These are phyloP conservation scores for Vitis hybrid DNA, from an alignment of 177 flowering plant species.

Conservation along the genomic window DNA sequence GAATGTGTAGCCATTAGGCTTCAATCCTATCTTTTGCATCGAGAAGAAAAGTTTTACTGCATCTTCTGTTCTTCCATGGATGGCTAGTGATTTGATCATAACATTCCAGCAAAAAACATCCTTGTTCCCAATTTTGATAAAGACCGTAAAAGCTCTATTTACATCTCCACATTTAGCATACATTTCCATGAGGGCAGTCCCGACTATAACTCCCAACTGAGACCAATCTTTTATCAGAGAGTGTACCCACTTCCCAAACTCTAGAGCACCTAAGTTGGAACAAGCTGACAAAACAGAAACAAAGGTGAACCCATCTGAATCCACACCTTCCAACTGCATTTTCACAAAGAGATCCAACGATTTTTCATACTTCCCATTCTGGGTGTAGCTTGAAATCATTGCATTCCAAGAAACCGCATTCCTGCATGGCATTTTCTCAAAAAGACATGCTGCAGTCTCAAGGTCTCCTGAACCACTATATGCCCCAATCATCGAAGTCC, in stretches of 20 bases:
- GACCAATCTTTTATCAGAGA: conserved; percentile 32
- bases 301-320: conserved; percentile 33
- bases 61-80: conserved; percentile 23
- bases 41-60: conserved; percentile 33
- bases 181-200: conserved; percentile 48
- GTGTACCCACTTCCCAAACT: conserved; percentile 40
- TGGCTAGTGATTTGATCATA: conserved; percentile 44
- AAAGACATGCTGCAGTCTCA: conserved; percentile 22
- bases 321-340: conserved; percentile 30
- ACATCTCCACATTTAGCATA: conserved; percentile 56
- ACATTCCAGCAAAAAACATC: conserved; percentile 53
- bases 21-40: conserved; percentile 30
- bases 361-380: conserved; percentile 25
- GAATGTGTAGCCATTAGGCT: conserved; percentile 41
- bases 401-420: conserved; percentile 54
- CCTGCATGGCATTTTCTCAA: conserved; percentile 38
- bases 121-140: conserved; percentile 34
- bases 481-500: conserved; percentile 39
- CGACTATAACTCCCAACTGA: conserved; percentile 28
- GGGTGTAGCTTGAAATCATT: conserved; percentile 37
- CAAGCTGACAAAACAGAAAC: conserved; percentile 45
- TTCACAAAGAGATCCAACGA: conserved; percentile 29
- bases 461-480: conserved; percentile 35
- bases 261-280: conserved; percentile 37
- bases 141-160: conserved; percentile 33